Base-by-base conservation (phyloP, 306 rosid genomes). In the Gleditsia sinensis region DNA sequence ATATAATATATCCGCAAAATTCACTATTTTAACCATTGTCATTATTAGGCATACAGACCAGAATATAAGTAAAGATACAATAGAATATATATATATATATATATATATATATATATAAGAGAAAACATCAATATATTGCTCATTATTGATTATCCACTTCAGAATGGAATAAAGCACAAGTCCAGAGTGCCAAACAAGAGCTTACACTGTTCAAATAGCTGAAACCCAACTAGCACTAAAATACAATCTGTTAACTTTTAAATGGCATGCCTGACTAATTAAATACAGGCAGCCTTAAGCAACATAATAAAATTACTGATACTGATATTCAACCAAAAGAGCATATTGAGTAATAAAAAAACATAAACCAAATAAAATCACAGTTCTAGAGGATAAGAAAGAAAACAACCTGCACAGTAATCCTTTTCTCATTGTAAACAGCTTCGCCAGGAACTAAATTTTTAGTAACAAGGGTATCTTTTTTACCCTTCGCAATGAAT, bases 381-480 rank as follows among this genome's bases (percentile, higher is more conserved):
- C 3, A 40, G 11, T 0, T 1, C 6, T 1, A 25, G 5, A 12
- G 16, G 9, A 8, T 5, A 24, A 23, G 17, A 34, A 33, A 16
- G 50, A 3, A 14, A 78, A 70, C n/a, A n/a, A 92, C 98, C 95
- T 89, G 94, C 20, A 94, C 96, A 16, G 89, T 75, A 10, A 94
- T 58, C 67, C 97, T 83, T 82, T 94, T 91, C 86, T 94, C 98
- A 16, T 88, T 89, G 78, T 94, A 94, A 49, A 94, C 97, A 64
- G 97, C 95, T 72, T 88, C 97, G 13, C 98, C 98, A 6, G 94
- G 89, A 28, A 89, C 98, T 76, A 94, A 27, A 70, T 94, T 94
- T 86, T 78, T 89, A 10, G 98, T 94, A 16, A 94, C 96, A 82
- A 94, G 94, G 17, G 97, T 97, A 84, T 94, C 97, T 76, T 89